A percentile compares a stretch with the other conserved stretches of the same genome.
These are phyloP conservation scores for Chrysoporthe austroafricana DNA, from an alignment of 2,329 filamentous ascomycete genomes.

Conservation along the genomic window DNA sequence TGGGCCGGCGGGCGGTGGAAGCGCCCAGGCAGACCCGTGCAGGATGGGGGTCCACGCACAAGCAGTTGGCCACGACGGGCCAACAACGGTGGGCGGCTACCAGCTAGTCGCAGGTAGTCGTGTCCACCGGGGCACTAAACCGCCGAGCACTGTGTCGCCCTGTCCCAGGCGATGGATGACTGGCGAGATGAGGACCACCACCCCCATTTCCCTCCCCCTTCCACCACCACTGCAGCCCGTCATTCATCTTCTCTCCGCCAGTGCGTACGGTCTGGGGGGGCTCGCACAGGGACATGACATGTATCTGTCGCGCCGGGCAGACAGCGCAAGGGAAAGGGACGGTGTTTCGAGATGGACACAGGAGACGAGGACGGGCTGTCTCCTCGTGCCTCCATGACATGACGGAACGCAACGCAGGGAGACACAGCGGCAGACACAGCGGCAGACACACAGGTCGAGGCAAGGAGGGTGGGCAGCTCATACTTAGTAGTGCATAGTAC, in stretches of 20 bases:
- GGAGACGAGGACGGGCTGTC: neutral
- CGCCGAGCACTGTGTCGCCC: neutral
- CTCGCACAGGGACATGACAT: neutral
- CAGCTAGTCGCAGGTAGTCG: neutral
- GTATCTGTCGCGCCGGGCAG: neutral
- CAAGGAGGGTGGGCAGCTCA: neutral
- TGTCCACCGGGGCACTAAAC: no score
- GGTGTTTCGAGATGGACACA: neutral
- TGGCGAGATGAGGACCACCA: neutral
- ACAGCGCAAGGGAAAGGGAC: constrained; percentile 9
- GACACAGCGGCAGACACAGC: neutral
- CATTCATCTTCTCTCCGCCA: neutral
- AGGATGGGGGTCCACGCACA: neutral
- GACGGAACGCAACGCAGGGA: neutral
- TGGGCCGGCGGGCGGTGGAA: neutral
- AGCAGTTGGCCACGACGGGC: neutral
- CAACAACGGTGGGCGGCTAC: constrained; percentile 2
- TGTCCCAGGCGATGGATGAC: neutral
- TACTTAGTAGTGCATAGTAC: no score
- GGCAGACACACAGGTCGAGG: neutral
- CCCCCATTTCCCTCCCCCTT: neutral
- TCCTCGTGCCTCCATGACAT: no score
- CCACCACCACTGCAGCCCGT: neutral
- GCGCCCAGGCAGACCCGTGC: neutral
- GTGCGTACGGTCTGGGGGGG: no score